Percentiles rank a stretch among this genome's conserved stretches.
Conservation (phyloP, 768 basidiomycete species). For the Trametopsis cervina region DNA sequence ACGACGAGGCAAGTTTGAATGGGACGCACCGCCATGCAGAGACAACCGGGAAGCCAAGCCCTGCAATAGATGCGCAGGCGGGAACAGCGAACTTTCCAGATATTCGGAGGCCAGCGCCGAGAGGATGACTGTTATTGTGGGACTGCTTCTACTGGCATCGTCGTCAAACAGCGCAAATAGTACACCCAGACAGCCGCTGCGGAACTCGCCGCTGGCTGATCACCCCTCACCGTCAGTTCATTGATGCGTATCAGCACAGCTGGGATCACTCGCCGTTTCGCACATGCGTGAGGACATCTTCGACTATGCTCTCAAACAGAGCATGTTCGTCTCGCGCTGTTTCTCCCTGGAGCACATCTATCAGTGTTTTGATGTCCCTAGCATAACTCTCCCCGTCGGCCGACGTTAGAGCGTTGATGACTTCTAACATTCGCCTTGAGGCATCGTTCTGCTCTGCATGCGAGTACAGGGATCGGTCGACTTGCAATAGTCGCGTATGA, state of each 20-base stretch:
- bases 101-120: constrained; percentile 64
- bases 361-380: constrained; percentile 35
- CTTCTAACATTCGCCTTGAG: constrained; percentile 45
- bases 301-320: constrained; percentile 52
- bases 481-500: constrained; percentile 37
- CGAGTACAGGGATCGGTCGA: constrained; percentile 27
- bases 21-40: constrained; percentile 36
- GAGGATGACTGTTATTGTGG: constrained; percentile 61
- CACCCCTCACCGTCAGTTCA: too few species aligned
- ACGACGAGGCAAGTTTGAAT: not conserved
- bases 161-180: constrained; percentile 38
- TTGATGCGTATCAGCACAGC: too few species aligned
- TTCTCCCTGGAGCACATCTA: constrained; percentile 31
- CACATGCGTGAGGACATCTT: constrained; percentile 44
- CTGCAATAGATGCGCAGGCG: constrained; percentile 42
- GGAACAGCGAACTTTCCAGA: constrained; percentile 40
- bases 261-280: constrained; percentile 36
- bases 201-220: constrained; percentile 37
- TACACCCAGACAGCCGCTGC: constrained; percentile 24
- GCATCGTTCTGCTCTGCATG: constrained; percentile 35
- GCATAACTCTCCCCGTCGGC: constrained; percentile 57
- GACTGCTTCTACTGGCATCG: constrained; percentile 24
- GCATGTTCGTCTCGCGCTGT: constrained; percentile 24
- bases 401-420: constrained; percentile 38
- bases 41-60: constrained; percentile 36